phyloP scores from a whole-genome alignment of 768 basidiomycete species.

The Suillus variegatus region DNA sequence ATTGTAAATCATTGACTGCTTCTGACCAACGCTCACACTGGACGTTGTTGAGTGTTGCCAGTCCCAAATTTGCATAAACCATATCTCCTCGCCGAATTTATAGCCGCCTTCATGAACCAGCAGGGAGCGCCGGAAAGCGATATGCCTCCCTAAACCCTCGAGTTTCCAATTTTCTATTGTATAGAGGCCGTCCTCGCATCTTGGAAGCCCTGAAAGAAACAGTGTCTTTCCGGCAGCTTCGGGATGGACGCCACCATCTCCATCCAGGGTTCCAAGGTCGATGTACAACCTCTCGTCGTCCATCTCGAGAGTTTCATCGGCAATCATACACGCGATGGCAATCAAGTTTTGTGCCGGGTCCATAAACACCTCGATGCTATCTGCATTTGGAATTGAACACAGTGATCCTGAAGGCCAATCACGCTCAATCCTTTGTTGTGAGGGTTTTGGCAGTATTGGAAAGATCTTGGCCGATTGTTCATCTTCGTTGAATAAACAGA shows the following conservation, averaged over 20 bases:
- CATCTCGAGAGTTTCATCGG: too few relatives aligned
- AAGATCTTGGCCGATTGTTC: background rate
- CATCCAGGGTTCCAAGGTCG: background rate
- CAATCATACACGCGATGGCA: background rate
- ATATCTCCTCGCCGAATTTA: background rate
- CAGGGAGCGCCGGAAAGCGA: slow-evolving; percentile 3
- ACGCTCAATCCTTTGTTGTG: background rate
- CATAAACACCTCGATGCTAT: background rate
- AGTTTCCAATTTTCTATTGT: background rate
- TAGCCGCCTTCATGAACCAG: background rate
- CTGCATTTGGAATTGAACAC: background rate
- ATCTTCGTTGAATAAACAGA: background rate
- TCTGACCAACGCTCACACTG: background rate
- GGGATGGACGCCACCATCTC: background rate
- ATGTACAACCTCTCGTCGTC: background rate
- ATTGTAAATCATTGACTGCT: background rate
- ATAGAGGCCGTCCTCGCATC: background rate
- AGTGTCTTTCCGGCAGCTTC: background rate
- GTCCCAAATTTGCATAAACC: slow-evolving; percentile 10
- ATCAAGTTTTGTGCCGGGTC: slow-evolving; percentile 3
- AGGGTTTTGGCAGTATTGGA: background rate
- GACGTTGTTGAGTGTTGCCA: slow-evolving; percentile 4
- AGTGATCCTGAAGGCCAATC: background rate
- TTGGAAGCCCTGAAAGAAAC: background rate
- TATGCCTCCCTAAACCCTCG: background rate